These are phyloP conservation scores for Didymella sp. DNA, from an alignment of 2,329 filamentous ascomycete genomes.

Conservation along the genomic window DNA sequence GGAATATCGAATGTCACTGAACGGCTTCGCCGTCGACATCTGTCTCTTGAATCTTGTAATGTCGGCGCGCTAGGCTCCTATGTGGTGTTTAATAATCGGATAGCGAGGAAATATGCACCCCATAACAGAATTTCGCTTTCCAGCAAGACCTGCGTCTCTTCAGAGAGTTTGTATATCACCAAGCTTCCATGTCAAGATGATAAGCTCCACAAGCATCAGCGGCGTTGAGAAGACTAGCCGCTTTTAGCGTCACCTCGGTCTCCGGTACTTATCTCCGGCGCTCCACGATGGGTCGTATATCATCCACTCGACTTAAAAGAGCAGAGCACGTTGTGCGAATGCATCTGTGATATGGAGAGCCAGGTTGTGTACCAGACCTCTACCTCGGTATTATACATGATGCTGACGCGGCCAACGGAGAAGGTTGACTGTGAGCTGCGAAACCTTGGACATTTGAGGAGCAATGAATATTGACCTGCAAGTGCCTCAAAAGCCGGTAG, in stretches of 20 bases:
- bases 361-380: no score
- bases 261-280: not conserved
- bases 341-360: no score
- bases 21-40: not conserved
- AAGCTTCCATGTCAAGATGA: conserved; percentile 11
- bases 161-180: not conserved
- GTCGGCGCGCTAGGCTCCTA: not conserved
- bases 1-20: conserved; percentile 9
- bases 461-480: no score
- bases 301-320: no score
- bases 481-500: no score
- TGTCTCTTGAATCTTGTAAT: not conserved
- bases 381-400: no score
- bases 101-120: fast-evolving
- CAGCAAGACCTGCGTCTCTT: not conserved
- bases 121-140: not conserved
- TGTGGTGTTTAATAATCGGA: not conserved
- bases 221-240: conserved; percentile 7
- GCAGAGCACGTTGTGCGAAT: not conserved
- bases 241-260: not conserved
- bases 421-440: no score
- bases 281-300: not conserved
- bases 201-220: conserved; percentile 18
- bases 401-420: no score
- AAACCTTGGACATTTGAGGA: no score